A percentile compares a stretch with the other conserved stretches of the same genome.
Conservation (phyloP, 192 early-diverging fungal species). For the Paraglomus occultum region DNA sequence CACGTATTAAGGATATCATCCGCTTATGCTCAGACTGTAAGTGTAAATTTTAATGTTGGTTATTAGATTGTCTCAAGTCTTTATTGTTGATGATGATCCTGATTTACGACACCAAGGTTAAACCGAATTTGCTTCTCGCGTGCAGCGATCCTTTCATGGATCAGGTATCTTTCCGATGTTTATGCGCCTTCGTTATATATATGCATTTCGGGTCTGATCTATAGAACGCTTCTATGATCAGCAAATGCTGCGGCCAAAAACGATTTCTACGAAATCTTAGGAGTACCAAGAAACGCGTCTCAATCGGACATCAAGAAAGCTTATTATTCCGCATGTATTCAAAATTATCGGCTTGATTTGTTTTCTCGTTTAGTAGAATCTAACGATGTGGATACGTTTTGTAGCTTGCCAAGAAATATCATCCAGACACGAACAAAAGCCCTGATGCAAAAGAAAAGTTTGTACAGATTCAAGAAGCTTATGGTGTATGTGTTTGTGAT, state of each 20-base stretch:
- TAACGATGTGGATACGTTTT: neutral
- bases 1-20: too few relatives aligned
- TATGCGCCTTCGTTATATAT: too few relatives aligned
- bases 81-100: too few relatives aligned
- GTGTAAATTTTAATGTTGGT: too few relatives aligned
- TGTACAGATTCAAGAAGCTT: slow-evolving; percentile 96
- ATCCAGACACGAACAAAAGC: slow-evolving; percentile 97
- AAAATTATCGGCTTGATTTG: slow-evolving; percentile 6
- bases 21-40: too few relatives aligned
- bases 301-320: slow-evolving; percentile 93
- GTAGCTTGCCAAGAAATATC: slow-evolving; percentile 93
- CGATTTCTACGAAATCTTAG: slow-evolving; percentile 86
- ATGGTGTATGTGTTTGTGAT: slow-evolving; percentile 51
- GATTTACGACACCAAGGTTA: too few relatives aligned
- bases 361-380: neutral
- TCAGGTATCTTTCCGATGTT: neutral
- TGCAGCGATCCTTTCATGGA: slow-evolving; percentile 20
- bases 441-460: slow-evolving; percentile 92
- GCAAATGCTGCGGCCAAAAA: slow-evolving; percentile 39
- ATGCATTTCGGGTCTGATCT: too few relatives aligned
- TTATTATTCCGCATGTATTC: slow-evolving; percentile 76
- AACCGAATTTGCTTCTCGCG: neutral
- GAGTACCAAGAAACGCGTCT: slow-evolving; percentile 75
- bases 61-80: too few relatives aligned
- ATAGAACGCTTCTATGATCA: too few relatives aligned